Evolutionary conservation across 2,329 filamentous ascomycete species (phyloP).

Genomic region (Acrodontium crateriforme): DNA sequence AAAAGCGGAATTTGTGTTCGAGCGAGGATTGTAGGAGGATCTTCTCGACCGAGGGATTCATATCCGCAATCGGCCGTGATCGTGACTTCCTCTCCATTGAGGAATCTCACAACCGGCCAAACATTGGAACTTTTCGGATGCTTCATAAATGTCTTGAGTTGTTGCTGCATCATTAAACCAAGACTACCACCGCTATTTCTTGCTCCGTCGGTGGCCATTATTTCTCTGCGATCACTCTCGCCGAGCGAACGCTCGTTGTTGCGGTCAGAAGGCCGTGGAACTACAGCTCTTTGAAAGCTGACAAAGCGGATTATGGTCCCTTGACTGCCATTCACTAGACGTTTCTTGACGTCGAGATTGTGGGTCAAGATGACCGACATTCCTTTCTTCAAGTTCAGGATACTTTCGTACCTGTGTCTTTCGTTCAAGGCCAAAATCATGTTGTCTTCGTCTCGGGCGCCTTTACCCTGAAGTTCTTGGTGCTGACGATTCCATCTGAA

Average conservation of each 20-base stretch:
- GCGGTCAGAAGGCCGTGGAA: not conserved
- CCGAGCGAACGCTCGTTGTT: not conserved
- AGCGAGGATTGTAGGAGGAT: constrained; percentile 34
- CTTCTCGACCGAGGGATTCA: constrained; percentile 30
- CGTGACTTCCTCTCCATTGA: constrained; percentile 29
- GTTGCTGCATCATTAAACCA: constrained; percentile 22
- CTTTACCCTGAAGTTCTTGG: not conserved
- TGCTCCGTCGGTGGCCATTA: not conserved
- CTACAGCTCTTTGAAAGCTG: constrained; percentile 2
- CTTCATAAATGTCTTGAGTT: constrained; percentile 28
- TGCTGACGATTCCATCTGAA: not conserved
- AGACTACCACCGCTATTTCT: constrained; percentile 24
- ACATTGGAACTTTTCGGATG: constrained; percentile 14
- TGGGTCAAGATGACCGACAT: constrained; percentile 39
- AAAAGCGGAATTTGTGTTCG: constrained; percentile 49
- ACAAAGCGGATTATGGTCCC: constrained; percentile 29
- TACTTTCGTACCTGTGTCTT: constrained; percentile 30
- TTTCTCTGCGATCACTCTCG: not conserved
- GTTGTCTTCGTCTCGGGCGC: not conserved
- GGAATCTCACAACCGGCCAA: constrained; percentile 41
- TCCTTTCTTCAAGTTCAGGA: constrained; percentile 34
- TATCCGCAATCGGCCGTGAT: constrained; percentile 39
- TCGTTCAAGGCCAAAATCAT: constrained; percentile 1
- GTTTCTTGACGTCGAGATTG: constrained; percentile 33
- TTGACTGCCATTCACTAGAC: constrained; percentile 37